Evolutionary conservation across 306 rosid genomes (phyloP).

Genomic region (Cucurbita maxima): DNA sequence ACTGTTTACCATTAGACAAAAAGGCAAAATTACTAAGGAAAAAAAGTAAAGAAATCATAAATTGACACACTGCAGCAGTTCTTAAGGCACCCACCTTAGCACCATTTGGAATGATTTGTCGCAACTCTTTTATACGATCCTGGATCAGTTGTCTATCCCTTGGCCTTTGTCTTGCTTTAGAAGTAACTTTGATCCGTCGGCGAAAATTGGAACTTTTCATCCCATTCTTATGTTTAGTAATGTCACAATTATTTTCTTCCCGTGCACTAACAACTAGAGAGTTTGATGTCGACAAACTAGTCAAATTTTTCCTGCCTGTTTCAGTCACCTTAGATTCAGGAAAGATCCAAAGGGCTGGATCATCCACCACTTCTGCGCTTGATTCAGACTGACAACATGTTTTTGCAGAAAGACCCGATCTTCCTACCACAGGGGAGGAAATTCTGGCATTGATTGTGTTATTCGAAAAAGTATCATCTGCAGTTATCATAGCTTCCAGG

Average conservation of each 20-base stretch:
- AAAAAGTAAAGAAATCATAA: background rate
- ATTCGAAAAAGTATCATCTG: conserved; percentile 16
- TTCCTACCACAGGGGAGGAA: conserved; percentile 9
- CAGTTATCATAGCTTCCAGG: conserved; percentile 25
- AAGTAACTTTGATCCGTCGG: conserved; percentile 25
- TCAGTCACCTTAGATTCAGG: conserved; percentile 12
- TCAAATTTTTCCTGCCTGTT: conserved; percentile 8
- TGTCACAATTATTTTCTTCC: conserved; percentile 10
- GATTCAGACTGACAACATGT: conserved; percentile 27
- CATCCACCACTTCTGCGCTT: conserved; percentile 8
- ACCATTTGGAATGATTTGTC: conserved; percentile 80
- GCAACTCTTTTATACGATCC: conserved; percentile 84
- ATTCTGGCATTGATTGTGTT: conserved; percentile 20
- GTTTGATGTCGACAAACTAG: conserved; percentile 13
- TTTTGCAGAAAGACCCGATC: conserved; percentile 16
- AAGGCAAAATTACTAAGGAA: background rate
- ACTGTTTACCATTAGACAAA: conserved; percentile 30
- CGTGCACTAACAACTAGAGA: conserved; percentile 26
- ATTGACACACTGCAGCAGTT: background rate
- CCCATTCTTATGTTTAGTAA: conserved; percentile 15
- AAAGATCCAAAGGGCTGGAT: conserved; percentile 15
- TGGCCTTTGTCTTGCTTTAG: conserved; percentile 43
- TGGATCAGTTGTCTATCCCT: conserved; percentile 86
- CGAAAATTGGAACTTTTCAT: conserved; percentile 18
- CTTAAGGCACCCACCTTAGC: conserved; percentile 32